Conservation (phyloP, 495 filamentous ascomycete species). For the Tuber magnatum region DNA sequence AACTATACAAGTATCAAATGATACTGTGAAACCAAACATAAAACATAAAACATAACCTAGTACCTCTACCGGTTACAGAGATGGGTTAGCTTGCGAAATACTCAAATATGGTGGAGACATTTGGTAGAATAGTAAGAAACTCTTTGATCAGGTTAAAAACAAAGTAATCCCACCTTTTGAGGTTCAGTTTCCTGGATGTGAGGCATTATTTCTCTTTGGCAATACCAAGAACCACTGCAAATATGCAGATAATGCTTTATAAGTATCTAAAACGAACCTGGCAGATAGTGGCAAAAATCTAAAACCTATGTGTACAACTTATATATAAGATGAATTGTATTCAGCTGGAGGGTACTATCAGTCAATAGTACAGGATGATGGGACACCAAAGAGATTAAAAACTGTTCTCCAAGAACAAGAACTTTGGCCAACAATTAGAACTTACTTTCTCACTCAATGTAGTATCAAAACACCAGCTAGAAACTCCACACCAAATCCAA, state of each 20-base stretch:
- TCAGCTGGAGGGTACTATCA: not conserved
- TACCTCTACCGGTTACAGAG: no score
- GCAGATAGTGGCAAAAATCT: no score
- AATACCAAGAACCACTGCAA: slow-evolving; percentile 12
- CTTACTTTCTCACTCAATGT: not conserved
- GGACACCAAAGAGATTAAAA: slow-evolving; percentile 8
- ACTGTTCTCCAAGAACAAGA: slow-evolving; percentile 1
- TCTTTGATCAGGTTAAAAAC: not conserved
- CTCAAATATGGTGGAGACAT: slow-evolving; percentile 10
- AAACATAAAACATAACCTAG: no score
- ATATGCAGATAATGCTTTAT: slow-evolving; percentile 11
- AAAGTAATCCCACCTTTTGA: slow-evolving; percentile 9
- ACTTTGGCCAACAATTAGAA: slow-evolving; percentile 9
- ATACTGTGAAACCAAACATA: no score
- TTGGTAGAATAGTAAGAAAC: slow-evolving; percentile 5
- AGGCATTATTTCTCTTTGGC: slow-evolving; percentile 10
- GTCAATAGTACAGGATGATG: no score
- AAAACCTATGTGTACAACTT: no score
- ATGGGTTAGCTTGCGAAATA: no score
- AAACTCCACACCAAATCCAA: no score
- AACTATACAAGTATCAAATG: no score
- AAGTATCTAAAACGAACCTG: no score
- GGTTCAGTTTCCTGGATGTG: not conserved
- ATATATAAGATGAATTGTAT: not conserved
- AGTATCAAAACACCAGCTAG: no score